phyloP scores from a whole-genome alignment of 163 green algal genomes.

The Coccomyxa subellipsoidea region DNA sequence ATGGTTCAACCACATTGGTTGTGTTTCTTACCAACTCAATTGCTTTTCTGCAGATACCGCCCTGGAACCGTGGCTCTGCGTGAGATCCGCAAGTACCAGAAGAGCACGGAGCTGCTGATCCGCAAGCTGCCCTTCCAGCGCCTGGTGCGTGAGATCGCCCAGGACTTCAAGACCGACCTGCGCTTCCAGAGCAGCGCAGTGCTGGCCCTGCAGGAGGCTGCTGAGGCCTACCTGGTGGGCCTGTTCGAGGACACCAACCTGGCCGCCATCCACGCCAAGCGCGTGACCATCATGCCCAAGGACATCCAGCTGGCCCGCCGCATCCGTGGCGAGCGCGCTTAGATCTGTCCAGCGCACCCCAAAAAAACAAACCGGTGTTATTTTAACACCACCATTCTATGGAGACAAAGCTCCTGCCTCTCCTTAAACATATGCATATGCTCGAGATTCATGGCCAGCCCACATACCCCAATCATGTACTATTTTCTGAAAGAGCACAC shows the following conservation, averaged over 20 bases:
- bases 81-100: conserved; percentile 90
- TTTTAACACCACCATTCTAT: conserved; percentile 12
- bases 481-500: background rate
- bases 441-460: background rate
- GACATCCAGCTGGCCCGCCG: conserved; percentile 94
- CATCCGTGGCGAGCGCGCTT: conserved; percentile 81
- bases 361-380: conserved; percentile 6
- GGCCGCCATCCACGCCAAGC: conserved; percentile 97
- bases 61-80: conserved; percentile 64
- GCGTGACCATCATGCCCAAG: conserved; percentile 99
- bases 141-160: conserved; percentile 85
- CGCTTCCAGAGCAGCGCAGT: conserved; percentile 44
- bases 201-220: conserved; percentile 49
- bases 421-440: background rate
- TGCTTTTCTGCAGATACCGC: conserved; percentile 54
- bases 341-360: background rate
- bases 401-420: background rate
- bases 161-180: conserved; percentile 95
- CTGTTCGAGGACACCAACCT: conserved; percentile 91
- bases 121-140: conserved; percentile 90
- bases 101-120: conserved; percentile 87
- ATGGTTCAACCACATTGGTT: too few species aligned
- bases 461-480: background rate
- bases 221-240: conserved; percentile 86
- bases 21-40: background rate